Evolutionary conservation across 2,329 filamentous ascomycete species (phyloP).

Genomic region (Neopestalotiopsis sp.): DNA sequence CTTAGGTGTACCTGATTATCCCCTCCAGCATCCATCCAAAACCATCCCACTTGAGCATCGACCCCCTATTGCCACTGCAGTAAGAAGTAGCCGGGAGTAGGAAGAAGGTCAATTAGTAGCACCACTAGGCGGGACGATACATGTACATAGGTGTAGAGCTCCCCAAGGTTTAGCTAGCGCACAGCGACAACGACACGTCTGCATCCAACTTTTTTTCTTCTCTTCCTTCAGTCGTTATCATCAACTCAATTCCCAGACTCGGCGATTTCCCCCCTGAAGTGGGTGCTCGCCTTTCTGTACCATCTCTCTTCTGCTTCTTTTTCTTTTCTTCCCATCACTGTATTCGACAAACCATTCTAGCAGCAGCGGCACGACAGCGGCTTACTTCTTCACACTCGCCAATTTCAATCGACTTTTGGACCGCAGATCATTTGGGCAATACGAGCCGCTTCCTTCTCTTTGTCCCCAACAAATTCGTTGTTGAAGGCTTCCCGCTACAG

Average conservation of each 20-base stretch:
- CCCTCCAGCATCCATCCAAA: background rate
- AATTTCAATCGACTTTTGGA: background rate
- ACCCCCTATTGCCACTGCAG: slow-evolving; percentile 1
- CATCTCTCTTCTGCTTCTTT: background rate
- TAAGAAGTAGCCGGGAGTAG: background rate
- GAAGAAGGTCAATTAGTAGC: background rate
- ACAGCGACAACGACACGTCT: slow-evolving; percentile 16
- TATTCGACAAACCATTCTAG: background rate
- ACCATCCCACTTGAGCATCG: background rate
- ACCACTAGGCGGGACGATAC: background rate
- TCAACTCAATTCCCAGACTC: slow-evolving; percentile 5
- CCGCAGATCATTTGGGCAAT: background rate
- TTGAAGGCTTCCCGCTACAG: background rate
- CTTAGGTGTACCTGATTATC: background rate
- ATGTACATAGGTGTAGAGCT: background rate
- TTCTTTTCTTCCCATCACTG: background rate
- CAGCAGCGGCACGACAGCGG: background rate
- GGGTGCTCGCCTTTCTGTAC: background rate
- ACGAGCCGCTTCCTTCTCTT: background rate
- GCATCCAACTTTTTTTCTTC: background rate
- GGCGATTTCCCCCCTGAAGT: background rate
- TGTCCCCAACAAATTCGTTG: background rate
- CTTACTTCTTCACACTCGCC: background rate
- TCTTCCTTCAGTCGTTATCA: background rate
- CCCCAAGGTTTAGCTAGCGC: background rate